These are phyloP conservation scores for Linnemannia exigua DNA, from an alignment of 192 early-diverging fungal species.

Conservation along the genomic window DNA sequence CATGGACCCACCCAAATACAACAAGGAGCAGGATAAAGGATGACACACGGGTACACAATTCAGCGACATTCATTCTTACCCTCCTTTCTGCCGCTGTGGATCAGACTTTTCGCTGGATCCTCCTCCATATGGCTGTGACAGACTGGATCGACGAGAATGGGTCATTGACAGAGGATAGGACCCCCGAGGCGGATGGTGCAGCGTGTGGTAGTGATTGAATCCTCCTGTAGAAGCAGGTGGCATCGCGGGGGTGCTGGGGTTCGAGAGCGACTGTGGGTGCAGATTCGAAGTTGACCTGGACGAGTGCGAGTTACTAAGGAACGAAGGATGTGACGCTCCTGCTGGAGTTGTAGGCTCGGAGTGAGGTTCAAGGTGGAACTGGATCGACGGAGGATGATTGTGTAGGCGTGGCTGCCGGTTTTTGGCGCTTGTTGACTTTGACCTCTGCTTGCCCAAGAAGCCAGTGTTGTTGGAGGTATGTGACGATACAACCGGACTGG, in stretches of 20 bases:
- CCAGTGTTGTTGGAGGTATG: not conserved
- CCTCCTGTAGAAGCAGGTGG: not conserved
- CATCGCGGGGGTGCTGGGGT: conserved; percentile 18
- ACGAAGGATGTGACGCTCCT: not conserved
- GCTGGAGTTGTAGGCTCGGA: conserved; percentile 31
- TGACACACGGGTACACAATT: conserved; percentile 3
- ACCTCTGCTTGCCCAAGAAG: conserved; percentile 1
- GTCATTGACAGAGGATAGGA: conserved; percentile 34
- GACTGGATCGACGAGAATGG: conserved; percentile 34
- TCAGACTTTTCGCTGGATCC: conserved; percentile 4
- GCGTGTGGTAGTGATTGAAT: conserved; percentile 41
- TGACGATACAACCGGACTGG: not conserved
- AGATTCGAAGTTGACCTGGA: not conserved
- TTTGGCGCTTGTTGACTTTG: conserved; percentile 11
- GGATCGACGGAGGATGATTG: not conserved
- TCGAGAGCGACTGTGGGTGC: conserved; percentile 6
- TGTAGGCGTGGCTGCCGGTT: not conserved
- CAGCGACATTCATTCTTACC: conserved; percentile 21
- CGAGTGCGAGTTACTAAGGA: not conserved
- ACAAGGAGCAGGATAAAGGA: not conserved
- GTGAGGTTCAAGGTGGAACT: not conserved
- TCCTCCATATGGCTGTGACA: conserved; percentile 12
- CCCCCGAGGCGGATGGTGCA: conserved; percentile 29
- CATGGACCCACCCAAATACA: no score
- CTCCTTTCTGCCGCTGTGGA: conserved; percentile 25